These are phyloP conservation scores for Tardiomyces digboiensis DNA, from an alignment of 1,139 yeast genomes.

Conservation along the genomic window DNA sequence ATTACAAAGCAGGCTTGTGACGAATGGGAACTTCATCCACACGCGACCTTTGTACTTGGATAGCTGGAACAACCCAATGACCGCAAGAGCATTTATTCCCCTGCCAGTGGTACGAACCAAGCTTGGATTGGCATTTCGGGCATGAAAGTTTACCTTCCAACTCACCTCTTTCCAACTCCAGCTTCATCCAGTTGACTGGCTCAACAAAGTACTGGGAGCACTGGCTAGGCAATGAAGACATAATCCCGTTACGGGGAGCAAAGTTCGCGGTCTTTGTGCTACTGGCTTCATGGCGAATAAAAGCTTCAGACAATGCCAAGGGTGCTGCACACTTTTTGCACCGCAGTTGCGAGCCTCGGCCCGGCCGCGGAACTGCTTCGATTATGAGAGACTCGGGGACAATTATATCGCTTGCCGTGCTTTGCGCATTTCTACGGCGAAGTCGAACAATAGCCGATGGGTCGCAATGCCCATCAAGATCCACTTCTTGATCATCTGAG, in stretches of 20 bases:
- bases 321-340: slow-evolving; percentile 52
- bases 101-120: slow-evolving; percentile 90
- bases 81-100: slow-evolving; percentile 96
- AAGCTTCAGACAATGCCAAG: slow-evolving; percentile 36
- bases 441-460: neutral
- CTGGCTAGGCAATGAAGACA: slow-evolving; percentile 46
- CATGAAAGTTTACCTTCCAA: slow-evolving; percentile 83
- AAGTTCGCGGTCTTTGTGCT: slow-evolving; percentile 3
- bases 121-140: slow-evolving; percentile 64
- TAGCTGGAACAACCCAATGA: slow-evolving; percentile 90
- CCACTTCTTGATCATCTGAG: neutral
- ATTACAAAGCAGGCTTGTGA: neutral
- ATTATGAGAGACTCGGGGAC: neutral
- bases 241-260: slow-evolving; percentile 20
- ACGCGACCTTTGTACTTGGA: slow-evolving; percentile 70
- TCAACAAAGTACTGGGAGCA: slow-evolving; percentile 88
- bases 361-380: neutral
- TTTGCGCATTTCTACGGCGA: neutral
- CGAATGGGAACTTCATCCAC: slow-evolving; percentile 47
- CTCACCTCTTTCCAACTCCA: slow-evolving; percentile 54
- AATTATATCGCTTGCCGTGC: neutral
- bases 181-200: slow-evolving; percentile 88
- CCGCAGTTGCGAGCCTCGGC: slow-evolving; percentile 34
- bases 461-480: neutral
- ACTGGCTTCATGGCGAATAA: slow-evolving; percentile 13